phyloP scores from a whole-genome alignment of 2,329 filamentous ascomycete genomes.

The Xylariaceae sp. region DNA sequence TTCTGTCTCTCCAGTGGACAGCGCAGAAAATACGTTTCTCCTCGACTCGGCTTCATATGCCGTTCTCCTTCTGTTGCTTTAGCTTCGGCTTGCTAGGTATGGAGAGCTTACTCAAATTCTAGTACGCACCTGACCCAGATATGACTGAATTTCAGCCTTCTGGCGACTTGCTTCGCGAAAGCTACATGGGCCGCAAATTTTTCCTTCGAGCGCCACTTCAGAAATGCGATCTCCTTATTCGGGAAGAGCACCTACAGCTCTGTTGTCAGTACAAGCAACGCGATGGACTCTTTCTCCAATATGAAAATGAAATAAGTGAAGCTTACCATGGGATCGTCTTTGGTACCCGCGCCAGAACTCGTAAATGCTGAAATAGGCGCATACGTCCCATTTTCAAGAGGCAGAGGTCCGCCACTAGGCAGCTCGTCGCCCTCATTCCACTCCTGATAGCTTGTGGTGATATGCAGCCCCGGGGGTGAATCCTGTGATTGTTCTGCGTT shows the following conservation, averaged over 20 bases:
- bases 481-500: background rate
- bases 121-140: background rate
- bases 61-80: background rate
- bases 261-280: background rate
- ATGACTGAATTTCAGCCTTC: background rate
- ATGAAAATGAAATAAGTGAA: background rate
- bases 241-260: background rate
- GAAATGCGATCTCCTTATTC: background rate
- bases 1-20: background rate
- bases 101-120: too few species aligned
- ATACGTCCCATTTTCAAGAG: background rate
- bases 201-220: background rate
- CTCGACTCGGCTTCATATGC: background rate
- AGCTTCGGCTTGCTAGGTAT: background rate
- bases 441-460: background rate
- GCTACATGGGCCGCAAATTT: background rate
- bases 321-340: background rate
- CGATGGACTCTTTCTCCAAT: background rate
- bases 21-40: background rate
- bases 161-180: background rate
- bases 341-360: background rate
- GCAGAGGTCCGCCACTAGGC: constrained; percentile 2
- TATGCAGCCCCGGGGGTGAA: too few species aligned
- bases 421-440: background rate
- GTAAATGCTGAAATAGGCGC: background rate